Evolutionary conservation across 2,329 filamentous ascomycete species (phyloP).

Genomic region (Fusarium falciforme): DNA sequence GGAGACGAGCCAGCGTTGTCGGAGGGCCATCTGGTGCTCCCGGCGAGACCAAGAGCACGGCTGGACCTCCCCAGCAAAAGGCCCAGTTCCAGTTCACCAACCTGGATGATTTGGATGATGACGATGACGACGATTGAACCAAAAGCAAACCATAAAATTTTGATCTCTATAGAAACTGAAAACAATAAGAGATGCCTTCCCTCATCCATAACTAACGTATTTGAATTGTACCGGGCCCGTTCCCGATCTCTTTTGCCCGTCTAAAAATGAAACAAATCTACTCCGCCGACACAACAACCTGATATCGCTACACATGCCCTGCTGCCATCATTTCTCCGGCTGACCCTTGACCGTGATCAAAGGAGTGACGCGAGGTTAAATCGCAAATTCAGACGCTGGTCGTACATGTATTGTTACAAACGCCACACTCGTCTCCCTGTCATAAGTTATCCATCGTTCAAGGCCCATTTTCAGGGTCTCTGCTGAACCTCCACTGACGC

Average conservation of each 20-base stretch:
- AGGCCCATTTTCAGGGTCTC: conserved; percentile 10
- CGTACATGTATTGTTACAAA: conserved; percentile 49
- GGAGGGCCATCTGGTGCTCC: conserved; percentile 42
- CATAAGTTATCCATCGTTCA: conserved; percentile 32
- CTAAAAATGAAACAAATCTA: conserved; percentile 33
- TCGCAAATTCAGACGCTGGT: conserved; percentile 41
- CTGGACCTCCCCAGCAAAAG: conserved; percentile 55
- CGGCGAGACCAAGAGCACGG: conserved; percentile 39
- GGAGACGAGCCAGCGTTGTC: conserved; percentile 53
- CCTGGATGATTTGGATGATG: conserved; percentile 64
- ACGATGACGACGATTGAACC: conserved; percentile 53
- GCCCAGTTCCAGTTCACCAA: conserved; percentile 67
- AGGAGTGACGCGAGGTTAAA: conserved; percentile 14
- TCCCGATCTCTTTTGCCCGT: conserved; percentile 24
- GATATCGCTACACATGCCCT: conserved; percentile 10
- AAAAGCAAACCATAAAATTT: background rate
- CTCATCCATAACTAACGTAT: conserved; percentile 28
- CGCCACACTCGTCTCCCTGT: conserved; percentile 29
- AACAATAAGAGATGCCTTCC: conserved; percentile 20
- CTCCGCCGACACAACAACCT: conserved; percentile 24
- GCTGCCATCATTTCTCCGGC: conserved; percentile 8
- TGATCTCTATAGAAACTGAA: conserved; percentile 32
- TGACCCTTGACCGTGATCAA: background rate
- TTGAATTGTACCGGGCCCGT: conserved; percentile 18
- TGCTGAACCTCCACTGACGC: background rate